A percentile compares a stretch with the other conserved stretches of the same genome.
Conservation (phyloP, 2,329 filamentous ascomycete genomes). For the Parasarocladium wereldwijsianum region DNA sequence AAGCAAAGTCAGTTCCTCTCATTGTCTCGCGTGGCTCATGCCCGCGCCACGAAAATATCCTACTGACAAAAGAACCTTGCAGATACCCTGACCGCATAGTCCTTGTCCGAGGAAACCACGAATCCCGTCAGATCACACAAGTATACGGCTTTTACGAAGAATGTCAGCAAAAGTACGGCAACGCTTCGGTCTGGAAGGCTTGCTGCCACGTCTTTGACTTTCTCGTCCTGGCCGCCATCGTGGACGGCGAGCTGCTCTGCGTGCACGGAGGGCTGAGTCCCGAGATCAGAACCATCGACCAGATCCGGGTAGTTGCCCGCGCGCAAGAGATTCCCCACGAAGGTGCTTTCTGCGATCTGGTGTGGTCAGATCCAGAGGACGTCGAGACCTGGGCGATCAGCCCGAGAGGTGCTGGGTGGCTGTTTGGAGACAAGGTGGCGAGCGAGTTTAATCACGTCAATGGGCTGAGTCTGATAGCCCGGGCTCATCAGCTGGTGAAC, state of each 20-base stretch:
- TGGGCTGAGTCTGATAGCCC: conserved; percentile 84
- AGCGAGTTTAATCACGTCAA: conserved; percentile 97
- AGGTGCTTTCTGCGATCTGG: conserved; percentile 93
- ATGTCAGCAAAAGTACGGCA: conserved; percentile 95
- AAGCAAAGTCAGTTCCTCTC: conserved; percentile 41
- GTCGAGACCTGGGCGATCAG: conserved; percentile 93
- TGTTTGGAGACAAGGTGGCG: conserved; percentile 94
- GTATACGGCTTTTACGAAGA: conserved; percentile 99
- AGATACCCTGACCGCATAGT: conserved; percentile 93
- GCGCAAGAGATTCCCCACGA: conserved; percentile 98
- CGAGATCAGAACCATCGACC: conserved; percentile 92
- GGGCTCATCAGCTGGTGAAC: conserved; percentile 96
- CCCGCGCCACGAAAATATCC: neutral
- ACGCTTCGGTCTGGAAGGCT: conserved; percentile 98
- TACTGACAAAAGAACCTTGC: conserved; percentile 10
- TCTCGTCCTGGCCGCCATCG: conserved; percentile 88
- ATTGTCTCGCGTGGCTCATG: no score
- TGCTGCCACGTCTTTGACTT: conserved; percentile 99
- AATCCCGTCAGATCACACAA: conserved; percentile 93
- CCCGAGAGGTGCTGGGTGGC: conserved; percentile 90
- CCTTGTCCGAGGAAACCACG: conserved; percentile 93
- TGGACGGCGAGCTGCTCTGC: conserved; percentile 96
- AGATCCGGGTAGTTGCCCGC: conserved; percentile 96
- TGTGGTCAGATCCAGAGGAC: conserved; percentile 97
- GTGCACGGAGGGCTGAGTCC: conserved; percentile 86